These are phyloP conservation scores for Pichia sp. DNA, from an alignment of 1,139 yeast species.

Conservation along the genomic window DNA sequence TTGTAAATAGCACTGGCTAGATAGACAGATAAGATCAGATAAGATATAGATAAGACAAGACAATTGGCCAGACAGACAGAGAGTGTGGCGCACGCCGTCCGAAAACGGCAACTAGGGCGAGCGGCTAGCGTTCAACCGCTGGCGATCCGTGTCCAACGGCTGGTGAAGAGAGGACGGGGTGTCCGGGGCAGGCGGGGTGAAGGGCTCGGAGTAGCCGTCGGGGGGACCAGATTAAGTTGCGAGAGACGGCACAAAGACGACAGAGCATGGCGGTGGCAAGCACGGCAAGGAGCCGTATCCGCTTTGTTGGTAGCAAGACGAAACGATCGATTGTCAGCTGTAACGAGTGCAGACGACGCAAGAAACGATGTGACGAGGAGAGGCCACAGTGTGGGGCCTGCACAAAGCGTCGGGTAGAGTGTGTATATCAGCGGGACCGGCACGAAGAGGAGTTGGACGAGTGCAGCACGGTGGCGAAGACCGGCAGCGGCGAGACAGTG, in stretches of 20 bases:
- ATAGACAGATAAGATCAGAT: no score
- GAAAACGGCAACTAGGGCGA: background rate
- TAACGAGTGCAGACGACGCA: constrained; percentile 32
- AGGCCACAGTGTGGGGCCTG: constrained; percentile 65
- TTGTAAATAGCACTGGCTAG: no score
- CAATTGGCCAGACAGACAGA: no score
- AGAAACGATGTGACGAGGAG: constrained; percentile 66
- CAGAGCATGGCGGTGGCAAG: background rate
- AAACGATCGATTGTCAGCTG: constrained; percentile 22
- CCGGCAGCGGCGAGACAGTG: background rate
- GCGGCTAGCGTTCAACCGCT: no score
- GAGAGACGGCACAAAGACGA: background rate
- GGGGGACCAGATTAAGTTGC: no score
- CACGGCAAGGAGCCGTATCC: constrained; percentile 1
- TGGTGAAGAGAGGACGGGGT: no score
- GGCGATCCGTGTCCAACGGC: no score
- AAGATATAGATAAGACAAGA: no score
- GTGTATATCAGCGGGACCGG: constrained; percentile 15
- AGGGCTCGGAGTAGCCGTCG: no score
- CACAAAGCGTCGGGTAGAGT: constrained; percentile 30
- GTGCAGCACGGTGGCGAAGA: background rate
- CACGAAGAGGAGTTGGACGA: background rate
- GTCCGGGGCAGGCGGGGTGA: no score
- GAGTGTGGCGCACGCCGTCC: background rate
- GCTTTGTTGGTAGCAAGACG: constrained; percentile 18